Evolutionary conservation across 495 filamentous ascomycete species (phyloP).

Genomic region (Xylaria curta): DNA sequence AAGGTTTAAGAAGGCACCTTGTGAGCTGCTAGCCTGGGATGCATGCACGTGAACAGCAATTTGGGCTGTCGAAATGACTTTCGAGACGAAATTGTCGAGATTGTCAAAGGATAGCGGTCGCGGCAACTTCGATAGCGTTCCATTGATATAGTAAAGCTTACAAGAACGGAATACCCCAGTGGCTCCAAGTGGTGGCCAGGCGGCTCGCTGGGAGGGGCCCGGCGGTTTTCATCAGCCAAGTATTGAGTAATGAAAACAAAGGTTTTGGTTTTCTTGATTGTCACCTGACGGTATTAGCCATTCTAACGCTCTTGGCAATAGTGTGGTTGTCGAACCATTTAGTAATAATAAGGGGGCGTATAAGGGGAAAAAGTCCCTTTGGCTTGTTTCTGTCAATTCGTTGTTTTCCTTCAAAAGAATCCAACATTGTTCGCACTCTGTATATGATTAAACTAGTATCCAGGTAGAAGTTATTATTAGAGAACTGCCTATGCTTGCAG

Average conservation of each 20-base stretch:
- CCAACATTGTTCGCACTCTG: background rate
- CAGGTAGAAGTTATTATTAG: background rate
- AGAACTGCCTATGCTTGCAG: slow-evolving; percentile 8
- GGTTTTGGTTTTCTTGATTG: slow-evolving; percentile 40
- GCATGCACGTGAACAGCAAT: slow-evolving; percentile 21
- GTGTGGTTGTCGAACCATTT: background rate
- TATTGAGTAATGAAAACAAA: slow-evolving; percentile 51
- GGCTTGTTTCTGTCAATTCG: background rate
- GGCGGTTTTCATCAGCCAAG: slow-evolving; percentile 35
- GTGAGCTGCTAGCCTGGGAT: slow-evolving; percentile 2
- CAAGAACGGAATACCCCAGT: slow-evolving; percentile 18
- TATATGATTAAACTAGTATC: background rate
- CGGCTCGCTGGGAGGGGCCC: slow-evolving; percentile 24
- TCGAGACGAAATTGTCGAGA: background rate
- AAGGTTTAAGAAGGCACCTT: background rate
- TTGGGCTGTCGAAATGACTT: background rate
- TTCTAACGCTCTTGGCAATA: slow-evolving; percentile 26
- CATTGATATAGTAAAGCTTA: slow-evolving; percentile 31
- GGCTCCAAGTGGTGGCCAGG: slow-evolving; percentile 17
- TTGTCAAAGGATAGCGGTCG: slow-evolving; percentile 5
- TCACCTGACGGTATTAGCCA: slow-evolving; percentile 45
- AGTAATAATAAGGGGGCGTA: background rate
- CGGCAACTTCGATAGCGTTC: background rate
- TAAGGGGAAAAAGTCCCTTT: background rate
- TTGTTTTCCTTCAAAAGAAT: background rate